Evolutionary conservation across 208 protist genomes (phyloP).

Genomic region (Ichthyophonus hoferi): DNA sequence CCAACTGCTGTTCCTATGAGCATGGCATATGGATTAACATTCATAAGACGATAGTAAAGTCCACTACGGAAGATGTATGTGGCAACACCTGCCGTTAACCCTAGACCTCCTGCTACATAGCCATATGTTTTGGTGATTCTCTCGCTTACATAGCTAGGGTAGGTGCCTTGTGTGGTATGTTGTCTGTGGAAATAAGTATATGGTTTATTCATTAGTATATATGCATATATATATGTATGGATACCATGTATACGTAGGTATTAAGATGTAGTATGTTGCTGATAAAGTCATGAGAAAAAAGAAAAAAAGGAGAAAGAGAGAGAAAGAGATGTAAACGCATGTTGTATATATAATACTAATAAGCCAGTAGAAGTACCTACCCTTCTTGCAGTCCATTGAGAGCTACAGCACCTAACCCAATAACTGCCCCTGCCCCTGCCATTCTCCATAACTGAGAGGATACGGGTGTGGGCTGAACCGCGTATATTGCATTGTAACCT

Average conservation of each 20-base stretch:
- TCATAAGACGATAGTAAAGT: constrained; percentile 1
- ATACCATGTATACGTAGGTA: too few relatives aligned
- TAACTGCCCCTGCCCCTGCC: constrained; percentile 12
- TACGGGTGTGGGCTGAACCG: background rate
- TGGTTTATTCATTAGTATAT: background rate
- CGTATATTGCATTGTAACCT: too few relatives aligned
- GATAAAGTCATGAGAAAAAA: too few relatives aligned
- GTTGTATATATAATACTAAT: too few relatives aligned
- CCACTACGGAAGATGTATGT: constrained; percentile 22
- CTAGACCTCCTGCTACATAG: constrained; percentile 26
- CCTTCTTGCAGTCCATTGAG: constrained; percentile 6
- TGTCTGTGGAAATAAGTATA: background rate
- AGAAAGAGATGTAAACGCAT: too few relatives aligned
- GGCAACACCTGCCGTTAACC: constrained; percentile 17
- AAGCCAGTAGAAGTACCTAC: too few relatives aligned
- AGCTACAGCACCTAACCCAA: background rate
- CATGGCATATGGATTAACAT: constrained; percentile 3
- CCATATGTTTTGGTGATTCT: constrained; percentile 23
- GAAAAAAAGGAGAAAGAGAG: too few relatives aligned
- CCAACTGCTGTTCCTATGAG: background rate
- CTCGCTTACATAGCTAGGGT: background rate
- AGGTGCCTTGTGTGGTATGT: background rate
- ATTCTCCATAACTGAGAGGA: background rate
- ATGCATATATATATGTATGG: background rate
- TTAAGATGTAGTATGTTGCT: too few relatives aligned